A percentile compares a stretch with the other conserved stretches of the same genome.
phyloP scores from a whole-genome alignment of 2,329 filamentous ascomycete species.

The Macrophomina phaseolina region DNA sequence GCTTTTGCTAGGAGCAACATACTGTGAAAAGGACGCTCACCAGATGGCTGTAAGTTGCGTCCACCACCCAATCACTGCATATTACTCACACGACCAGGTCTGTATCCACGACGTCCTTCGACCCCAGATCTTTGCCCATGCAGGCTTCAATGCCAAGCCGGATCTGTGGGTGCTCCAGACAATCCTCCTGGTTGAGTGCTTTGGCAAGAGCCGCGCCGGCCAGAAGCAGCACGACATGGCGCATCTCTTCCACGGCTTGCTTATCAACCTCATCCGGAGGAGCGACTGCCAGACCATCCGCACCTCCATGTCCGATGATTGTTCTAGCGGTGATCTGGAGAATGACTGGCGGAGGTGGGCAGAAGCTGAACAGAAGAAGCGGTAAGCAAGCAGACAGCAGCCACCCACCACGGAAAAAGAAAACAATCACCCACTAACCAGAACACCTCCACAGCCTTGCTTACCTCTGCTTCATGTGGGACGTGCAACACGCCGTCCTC shows the following conservation, averaged over 20 bases:
- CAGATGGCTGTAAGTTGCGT: constrained; percentile 56
- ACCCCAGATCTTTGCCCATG: constrained; percentile 64
- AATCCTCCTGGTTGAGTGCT: constrained; percentile 67
- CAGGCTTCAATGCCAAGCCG: constrained; percentile 63
- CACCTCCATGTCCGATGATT: constrained; percentile 43
- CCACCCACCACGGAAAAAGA: background rate
- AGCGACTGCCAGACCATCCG: constrained; percentile 58
- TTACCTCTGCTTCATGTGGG: constrained; percentile 70
- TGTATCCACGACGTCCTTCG: constrained; percentile 67
- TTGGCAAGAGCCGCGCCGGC: constrained; percentile 67
- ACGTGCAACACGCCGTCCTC: constrained; percentile 67
- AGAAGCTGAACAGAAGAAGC: constrained; percentile 64
- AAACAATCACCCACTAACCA: background rate
- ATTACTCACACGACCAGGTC: constrained; percentile 41
- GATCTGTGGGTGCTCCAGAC: constrained; percentile 67
- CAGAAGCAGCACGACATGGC: constrained; percentile 69
- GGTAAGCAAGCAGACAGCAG: constrained; percentile 40
- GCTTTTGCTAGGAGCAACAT: constrained; percentile 66
- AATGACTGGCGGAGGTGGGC: constrained; percentile 60
- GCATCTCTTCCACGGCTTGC: constrained; percentile 63
- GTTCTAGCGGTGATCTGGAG: constrained; percentile 47
- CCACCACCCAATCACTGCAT: background rate
- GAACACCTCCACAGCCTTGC: constrained; percentile 49
- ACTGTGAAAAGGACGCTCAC: constrained; percentile 63
- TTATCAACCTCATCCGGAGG: constrained; percentile 61